These are phyloP conservation scores for Barnettozyma californica DNA, from an alignment of 805 yeast genomes.

Conservation along the genomic window DNA sequence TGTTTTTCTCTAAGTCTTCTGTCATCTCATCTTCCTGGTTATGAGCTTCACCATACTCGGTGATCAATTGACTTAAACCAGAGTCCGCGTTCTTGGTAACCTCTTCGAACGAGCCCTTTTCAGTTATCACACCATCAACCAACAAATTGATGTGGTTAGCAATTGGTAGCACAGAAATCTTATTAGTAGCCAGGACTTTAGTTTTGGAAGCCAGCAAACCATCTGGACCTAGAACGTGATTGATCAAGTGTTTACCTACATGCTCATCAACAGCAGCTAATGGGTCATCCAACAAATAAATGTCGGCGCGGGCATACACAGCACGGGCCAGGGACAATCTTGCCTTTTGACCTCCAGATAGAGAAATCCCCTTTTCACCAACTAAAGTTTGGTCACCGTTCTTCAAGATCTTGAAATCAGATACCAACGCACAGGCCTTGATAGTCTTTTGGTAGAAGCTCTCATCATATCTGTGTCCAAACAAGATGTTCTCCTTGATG, in stretches of 20 bases:
- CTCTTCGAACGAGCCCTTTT: conserved; percentile 57
- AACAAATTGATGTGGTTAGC: conserved; percentile 70
- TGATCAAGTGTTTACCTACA: conserved; percentile 82
- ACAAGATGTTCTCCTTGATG: conserved; percentile 83
- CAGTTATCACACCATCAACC: conserved; percentile 60
- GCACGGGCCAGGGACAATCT: conserved; percentile 93
- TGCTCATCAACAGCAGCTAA: conserved; percentile 97
- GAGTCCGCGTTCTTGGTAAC: conserved; percentile 42
- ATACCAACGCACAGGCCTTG: conserved; percentile 80
- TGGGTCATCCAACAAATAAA: conserved; percentile 86
- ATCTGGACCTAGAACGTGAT: conserved; percentile 73
- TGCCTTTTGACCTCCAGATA: conserved; percentile 98
- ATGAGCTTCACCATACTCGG: conserved; percentile 48
- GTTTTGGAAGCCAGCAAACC: conserved; percentile 76
- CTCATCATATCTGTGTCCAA: conserved; percentile 81
- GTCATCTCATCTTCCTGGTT: conserved; percentile 16
- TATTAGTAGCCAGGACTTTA: conserved; percentile 79
- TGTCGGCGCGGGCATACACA: conserved; percentile 89
- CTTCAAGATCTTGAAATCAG: conserved; percentile 44
- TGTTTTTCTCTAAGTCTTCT: conserved; percentile 20
- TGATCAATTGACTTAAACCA: conserved; percentile 47
- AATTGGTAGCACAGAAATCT: conserved; percentile 71
- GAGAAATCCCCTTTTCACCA: conserved; percentile 95
- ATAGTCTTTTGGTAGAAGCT: conserved; percentile 76
- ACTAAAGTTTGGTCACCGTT: background rate